A percentile compares a stretch with the other conserved stretches of the same genome.
Evolutionary conservation across 805 yeast species (phyloP).

Genomic region (Cyberlindnera veronae): DNA sequence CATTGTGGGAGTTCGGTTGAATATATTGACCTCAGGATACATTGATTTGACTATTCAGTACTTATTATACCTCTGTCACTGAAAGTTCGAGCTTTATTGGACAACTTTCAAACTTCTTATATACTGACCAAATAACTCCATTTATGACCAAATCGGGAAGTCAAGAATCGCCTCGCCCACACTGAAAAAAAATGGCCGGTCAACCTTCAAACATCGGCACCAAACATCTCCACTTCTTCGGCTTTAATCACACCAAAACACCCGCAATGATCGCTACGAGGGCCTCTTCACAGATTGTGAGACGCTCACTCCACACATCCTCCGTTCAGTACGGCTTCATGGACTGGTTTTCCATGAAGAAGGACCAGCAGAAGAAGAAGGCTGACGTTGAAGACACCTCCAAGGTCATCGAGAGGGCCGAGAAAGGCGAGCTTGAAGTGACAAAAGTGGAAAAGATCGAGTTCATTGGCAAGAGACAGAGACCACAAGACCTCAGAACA

Average conservation of each 20-base stretch:
- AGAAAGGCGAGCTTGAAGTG: constrained; percentile 27
- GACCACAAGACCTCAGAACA: constrained; percentile 10
- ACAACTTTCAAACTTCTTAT: neutral
- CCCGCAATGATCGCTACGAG: constrained; percentile 9
- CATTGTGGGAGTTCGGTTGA: too few relatives aligned
- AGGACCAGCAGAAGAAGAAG: constrained; percentile 25
- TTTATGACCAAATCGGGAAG: constrained; percentile 14
- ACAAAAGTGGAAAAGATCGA: constrained; percentile 25
- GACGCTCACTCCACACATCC: constrained; percentile 27
- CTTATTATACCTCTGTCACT: too few relatives aligned
- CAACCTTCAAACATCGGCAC: too few relatives aligned
- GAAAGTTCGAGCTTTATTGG: neutral
- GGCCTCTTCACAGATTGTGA: constrained; percentile 8
- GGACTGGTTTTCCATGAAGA: constrained; percentile 38
- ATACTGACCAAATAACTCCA: neutral
- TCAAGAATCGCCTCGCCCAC: constrained; percentile 5
- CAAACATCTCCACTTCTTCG: neutral
- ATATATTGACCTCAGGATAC: too few relatives aligned
- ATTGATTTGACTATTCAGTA: too few relatives aligned
- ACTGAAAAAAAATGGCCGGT: constrained; percentile 1
- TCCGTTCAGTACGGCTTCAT: constrained; percentile 30
- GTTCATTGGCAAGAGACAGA: constrained; percentile 24
- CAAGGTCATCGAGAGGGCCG: constrained; percentile 35
- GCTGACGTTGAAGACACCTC: constrained; percentile 23
- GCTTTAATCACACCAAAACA: neutral